Percentiles rank a stretch among this genome's conserved stretches.
Evolutionary conservation across 2,329 filamentous ascomycete species (phyloP).

Genomic region (Colletotrichum australisinense): DNA sequence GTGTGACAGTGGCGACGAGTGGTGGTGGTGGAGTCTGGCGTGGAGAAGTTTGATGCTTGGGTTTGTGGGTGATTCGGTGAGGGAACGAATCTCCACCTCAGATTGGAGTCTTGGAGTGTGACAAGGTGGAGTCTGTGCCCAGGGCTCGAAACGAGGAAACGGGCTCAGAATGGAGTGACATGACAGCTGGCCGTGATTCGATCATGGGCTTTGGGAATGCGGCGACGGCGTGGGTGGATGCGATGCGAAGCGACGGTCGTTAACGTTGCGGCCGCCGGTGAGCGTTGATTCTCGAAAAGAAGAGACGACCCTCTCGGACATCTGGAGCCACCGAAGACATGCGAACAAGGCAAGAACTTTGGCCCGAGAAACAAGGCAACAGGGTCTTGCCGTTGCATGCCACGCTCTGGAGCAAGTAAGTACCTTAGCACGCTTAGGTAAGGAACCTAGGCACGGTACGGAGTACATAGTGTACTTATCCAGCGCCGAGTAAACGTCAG

Average conservation of each 20-base stretch:
- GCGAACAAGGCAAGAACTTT: not conserved
- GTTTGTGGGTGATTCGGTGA: not conserved
- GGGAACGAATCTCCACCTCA: not conserved
- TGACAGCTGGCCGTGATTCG: not conserved
- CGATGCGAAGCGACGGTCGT: not conserved
- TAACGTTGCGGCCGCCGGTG: not conserved
- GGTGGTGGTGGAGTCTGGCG: conserved; percentile 14
- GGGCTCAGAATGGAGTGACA: not conserved
- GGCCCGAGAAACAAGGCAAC: conserved; percentile 20
- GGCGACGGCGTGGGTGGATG: not conserved
- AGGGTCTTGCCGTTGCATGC: conserved; percentile 6
- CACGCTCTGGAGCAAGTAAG: not conserved
- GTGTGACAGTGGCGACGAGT: conserved; percentile 20
- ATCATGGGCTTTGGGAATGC: not conserved
- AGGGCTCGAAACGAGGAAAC: not conserved
- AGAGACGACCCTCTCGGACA: not conserved
- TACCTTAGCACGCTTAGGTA: not conserved
- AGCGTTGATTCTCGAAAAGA: not conserved
- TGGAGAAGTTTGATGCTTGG: conserved; percentile 22
- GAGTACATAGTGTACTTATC: not conserved
- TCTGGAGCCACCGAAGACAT: no score
- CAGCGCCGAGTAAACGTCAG: not conserved
- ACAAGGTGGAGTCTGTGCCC: not conserved
- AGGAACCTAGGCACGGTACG: not conserved
- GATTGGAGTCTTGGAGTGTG: conserved; percentile 6